Conservation (phyloP, 23 red algal genomes). For the Gracilaria vermiculophylla region DNA sequence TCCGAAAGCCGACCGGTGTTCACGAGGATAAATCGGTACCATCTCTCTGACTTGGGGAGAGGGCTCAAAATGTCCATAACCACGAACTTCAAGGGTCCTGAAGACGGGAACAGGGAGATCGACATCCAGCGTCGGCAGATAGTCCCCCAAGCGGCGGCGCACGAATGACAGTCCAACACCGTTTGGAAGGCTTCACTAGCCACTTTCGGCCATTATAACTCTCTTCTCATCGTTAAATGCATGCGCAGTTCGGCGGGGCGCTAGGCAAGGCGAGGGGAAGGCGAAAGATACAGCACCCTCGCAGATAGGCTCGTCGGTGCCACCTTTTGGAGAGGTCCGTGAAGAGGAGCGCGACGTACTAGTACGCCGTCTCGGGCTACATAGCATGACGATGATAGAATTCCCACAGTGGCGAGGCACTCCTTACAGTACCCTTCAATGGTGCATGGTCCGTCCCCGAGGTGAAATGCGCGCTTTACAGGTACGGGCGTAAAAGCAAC, state of each 20-base stretch:
- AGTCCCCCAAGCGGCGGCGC: neutral
- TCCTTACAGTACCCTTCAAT: no score
- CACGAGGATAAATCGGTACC: neutral
- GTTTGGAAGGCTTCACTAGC: neutral
- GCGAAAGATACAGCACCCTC: neutral
- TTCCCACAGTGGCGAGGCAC: no score
- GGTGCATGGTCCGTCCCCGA: no score
- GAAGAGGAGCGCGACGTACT: neutral
- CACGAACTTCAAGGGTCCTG: neutral
- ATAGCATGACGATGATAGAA: neutral
- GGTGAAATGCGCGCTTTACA: no score
- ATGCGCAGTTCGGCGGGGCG: neutral
- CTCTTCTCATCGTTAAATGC: neutral
- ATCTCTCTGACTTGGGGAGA: neutral
- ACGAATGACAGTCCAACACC: neutral
- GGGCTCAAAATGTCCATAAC: neutral
- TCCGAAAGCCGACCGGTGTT: neutral
- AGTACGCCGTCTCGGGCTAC: neutral
- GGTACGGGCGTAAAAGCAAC: no score
- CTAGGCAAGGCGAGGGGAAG: neutral
- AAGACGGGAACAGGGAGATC: neutral
- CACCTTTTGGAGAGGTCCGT: neutral
- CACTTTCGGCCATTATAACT: neutral
- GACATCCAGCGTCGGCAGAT: neutral
- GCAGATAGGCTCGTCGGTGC: neutral